Evolutionary conservation across 768 basidiomycete genomes (phyloP).

Genomic region (Lactifluus pinguis): DNA sequence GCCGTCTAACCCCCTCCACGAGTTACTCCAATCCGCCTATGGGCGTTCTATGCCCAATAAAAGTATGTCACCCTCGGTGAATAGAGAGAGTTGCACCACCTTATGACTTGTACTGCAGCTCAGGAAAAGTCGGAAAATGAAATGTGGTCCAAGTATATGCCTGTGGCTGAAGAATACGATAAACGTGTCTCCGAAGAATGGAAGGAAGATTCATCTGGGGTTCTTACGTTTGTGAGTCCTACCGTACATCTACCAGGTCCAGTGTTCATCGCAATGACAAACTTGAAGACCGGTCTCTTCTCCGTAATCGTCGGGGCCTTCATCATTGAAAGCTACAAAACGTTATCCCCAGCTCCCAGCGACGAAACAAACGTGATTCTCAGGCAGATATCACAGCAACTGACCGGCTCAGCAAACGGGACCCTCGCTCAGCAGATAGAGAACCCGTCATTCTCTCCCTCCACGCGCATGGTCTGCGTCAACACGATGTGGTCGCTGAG

Average conservation of each 20-base stretch:
- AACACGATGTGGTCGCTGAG: conserved; percentile 17
- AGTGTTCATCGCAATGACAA: too few species aligned
- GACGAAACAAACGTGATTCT: neutral
- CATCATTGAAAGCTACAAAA: conserved; percentile 18
- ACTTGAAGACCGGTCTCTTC: too few species aligned
- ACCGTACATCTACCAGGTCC: too few species aligned
- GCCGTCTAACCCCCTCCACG: neutral
- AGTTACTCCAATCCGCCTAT: neutral
- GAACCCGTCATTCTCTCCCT: neutral
- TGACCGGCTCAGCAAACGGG: neutral
- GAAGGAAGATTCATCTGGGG: conserved; percentile 14
- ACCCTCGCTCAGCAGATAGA: neutral
- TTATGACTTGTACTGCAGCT: neutral
- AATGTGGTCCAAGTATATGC: conserved; percentile 16
- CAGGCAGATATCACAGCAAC: neutral
- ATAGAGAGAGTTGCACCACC: neutral
- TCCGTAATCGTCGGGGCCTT: neutral
- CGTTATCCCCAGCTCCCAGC: conserved; percentile 9
- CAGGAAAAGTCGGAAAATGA: neutral
- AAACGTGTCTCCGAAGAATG: conserved; percentile 1
- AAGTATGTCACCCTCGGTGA: neutral
- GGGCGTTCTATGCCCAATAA: neutral
- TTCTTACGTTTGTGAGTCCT: conserved; percentile 17
- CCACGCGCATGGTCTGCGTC: conserved; percentile 2
- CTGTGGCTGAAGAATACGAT: conserved; percentile 7